Percentiles rank a stretch among this genome's conserved stretches.
These are phyloP conservation scores for Sporothrix inflata DNA, from an alignment of 2,329 filamentous ascomycete species.

Conservation along the genomic window DNA sequence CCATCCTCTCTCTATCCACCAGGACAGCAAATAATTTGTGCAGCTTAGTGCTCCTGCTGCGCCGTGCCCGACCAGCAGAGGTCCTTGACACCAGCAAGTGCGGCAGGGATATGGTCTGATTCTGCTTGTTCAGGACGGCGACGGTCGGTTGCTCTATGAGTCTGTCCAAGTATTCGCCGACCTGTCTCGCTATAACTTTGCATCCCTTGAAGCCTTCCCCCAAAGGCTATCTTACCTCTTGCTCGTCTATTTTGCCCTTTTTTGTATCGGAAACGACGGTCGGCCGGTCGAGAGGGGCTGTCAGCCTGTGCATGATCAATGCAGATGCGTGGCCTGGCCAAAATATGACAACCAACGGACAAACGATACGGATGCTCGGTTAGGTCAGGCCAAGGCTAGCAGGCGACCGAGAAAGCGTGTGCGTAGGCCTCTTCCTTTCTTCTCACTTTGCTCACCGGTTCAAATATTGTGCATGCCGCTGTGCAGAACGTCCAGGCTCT, in stretches of 20 bases:
- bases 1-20: not conserved
- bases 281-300: not conserved
- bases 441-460: not conserved
- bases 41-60: not conserved
- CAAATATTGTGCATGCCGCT: constrained; percentile 13
- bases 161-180: not conserved
- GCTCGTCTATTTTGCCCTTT: not conserved
- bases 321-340: not conserved
- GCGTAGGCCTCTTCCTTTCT: not conserved
- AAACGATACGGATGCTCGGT: not conserved
- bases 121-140: not conserved
- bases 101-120: constrained; percentile 8
- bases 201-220: not conserved
- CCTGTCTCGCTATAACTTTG: not conserved
- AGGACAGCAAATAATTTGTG: not conserved
- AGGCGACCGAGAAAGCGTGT: not conserved
- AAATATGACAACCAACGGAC: not conserved
- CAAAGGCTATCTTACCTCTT: not conserved
- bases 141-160: too few species aligned
- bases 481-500: not conserved
- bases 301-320: not conserved
- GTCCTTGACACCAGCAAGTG: not conserved
- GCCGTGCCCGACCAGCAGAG: not conserved
- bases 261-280: not conserved
- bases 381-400: not conserved